Percentiles rank a stretch among this genome's conserved stretches.
phyloP scores from a whole-genome alignment of 1,284 basidiomycete species.

The Tilletia walkeri region DNA sequence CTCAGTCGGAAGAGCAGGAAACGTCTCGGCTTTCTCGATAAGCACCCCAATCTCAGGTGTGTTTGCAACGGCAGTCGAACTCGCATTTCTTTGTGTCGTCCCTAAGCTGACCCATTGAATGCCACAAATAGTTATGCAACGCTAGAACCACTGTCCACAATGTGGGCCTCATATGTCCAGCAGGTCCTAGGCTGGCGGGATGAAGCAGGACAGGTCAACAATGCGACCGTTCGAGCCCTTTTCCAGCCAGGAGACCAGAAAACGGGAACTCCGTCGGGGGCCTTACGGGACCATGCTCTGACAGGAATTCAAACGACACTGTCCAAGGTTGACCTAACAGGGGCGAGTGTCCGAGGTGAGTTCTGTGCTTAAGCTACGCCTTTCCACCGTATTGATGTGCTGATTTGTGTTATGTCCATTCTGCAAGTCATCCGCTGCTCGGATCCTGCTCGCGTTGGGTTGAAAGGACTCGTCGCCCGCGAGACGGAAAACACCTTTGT shows the following conservation, averaged over 20 bases:
- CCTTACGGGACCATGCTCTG: neutral
- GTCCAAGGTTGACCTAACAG: constrained; percentile 9
- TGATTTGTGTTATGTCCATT: neutral
- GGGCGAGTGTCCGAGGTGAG: neutral
- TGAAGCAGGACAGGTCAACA: neutral
- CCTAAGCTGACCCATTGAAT: neutral
- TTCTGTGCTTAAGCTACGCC: neutral
- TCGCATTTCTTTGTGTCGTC: neutral
- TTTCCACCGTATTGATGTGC: neutral
- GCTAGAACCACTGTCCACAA: neutral
- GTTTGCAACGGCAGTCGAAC: neutral
- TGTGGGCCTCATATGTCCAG: constrained; percentile 6
- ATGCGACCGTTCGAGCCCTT: neutral
- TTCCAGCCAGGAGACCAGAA: neutral
- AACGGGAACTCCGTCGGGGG: neutral
- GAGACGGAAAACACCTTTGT: constrained; percentile 9
- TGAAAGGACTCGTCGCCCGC: neutral
- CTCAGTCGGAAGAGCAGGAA: constrained; percentile 3
- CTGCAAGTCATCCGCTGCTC: constrained; percentile 2
- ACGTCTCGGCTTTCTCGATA: neutral
- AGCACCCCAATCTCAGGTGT: constrained; percentile 1
- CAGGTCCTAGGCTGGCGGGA: neutral
- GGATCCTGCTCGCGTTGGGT: neutral
- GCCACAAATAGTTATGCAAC: neutral
- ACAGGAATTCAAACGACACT: neutral